Base-by-base conservation (phyloP, 192 early-diverging fungal species). In the Backusella sp. region DNA sequence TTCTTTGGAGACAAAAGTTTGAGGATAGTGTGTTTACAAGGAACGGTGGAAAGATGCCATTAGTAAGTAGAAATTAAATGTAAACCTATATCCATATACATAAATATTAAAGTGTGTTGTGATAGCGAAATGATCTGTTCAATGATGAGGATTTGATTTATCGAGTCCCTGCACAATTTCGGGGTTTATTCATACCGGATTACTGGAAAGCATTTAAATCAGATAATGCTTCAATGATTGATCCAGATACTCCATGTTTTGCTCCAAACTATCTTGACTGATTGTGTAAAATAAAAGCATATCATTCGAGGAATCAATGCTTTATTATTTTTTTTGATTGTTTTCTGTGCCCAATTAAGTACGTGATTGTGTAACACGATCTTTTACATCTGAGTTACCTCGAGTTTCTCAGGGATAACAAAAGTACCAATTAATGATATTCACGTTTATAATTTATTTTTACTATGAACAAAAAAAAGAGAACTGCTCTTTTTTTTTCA, bases 1-100 rank as follows among this genome's bases (percentile, higher is more conserved):
- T 77, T 6, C 70, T 77, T 1, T 77, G 70, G 76, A 69, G 76
- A 19, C 76, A 77, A 39, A 0, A 21, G 15, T 77, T 42, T 65
- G 35, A 39, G 7, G 19, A 30, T 5, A 56, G 71, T 21, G 35
- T 36, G 5, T 26, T n/a, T 9, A 42, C 44, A 21, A 28, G 23
- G 3, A 34, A 77, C 42, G 76, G 76, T n/a, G 53, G 15, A 49
- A 53, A 65, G 21, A 36, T 77, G 7, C 76, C 76, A 39, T 17
- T 72, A 52, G 75, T 76, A 76, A 70, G 19, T 44, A 44, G 15
- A 44, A 44, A 44, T 19, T 0, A 44, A 44, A 44, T 44, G 4
- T 4, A 44, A 17, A 17, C 14, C 7, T 41, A 7, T 11, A 41
- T 41, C 6, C 11, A 9, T 44, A 11, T 44, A 17, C 5, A 44